Evolutionary conservation across 2,329 filamentous ascomycete species (phyloP), one percentile per base, ranked within the genome.

Genomic region (Tolypocladium tropicale): DNA sequence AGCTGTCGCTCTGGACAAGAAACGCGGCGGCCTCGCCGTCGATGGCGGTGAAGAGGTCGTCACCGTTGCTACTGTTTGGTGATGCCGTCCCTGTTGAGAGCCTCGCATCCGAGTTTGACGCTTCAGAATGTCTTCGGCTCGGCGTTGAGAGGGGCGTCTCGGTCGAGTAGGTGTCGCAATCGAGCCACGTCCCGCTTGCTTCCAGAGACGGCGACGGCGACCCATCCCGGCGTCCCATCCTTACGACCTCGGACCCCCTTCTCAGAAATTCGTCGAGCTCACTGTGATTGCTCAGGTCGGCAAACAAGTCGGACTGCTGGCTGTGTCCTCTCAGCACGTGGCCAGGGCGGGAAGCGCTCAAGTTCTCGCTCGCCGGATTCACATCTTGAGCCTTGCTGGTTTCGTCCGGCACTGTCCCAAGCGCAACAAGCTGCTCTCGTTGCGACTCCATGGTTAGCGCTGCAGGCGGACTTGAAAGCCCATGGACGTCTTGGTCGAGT

Each of bases 241-340:
- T 49, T 30, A 37, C 33, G 21, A 36, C 16, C 9, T 25, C 18
- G 14, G 53, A 37, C 18, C n/a, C 4, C 25, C 43, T 30, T 34
- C 37, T 46, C n/a, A 61, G 52, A 54, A 53, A 61, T 3, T 48
- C 54, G 10, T 59, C 54, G 34, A 60, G 58, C 46, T 61, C 60
- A 18, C 50, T 51, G 53, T 60, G 58, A 10, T 53, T 46, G 50
- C 54, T 58, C 34, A 61, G 21, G 53, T 60, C 58, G n/a, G 36
- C 56, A 48, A 61, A 60, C 34, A 61, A 34, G 55, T 60, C 58
- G 28, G 58, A 57, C 3, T 37, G 28, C n/a, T 50, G 50, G 43
- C 57, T 58, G 39, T 52, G 55, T 30, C 37, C 21, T 34, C 30
- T 41, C 32, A n/a, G 36, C 16, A 25, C 50, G 23, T 18, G 43